Evolutionary conservation across 2,329 filamentous ascomycete species (phyloP).

Genomic region (Fusarium fujikuroi): DNA sequence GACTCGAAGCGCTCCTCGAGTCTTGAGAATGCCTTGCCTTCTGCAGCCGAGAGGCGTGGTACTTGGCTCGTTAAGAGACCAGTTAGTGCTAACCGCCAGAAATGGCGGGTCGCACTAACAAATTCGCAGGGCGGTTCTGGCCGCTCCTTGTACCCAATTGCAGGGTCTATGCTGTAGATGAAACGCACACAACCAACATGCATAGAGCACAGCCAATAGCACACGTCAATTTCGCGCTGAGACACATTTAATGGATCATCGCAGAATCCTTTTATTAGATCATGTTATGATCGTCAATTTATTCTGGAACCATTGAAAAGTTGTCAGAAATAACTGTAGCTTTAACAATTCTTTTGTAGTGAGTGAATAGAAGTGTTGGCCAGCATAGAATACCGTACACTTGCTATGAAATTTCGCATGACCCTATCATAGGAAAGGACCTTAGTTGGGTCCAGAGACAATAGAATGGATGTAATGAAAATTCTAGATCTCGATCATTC

Average conservation of each 20-base stretch:
- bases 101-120: background rate
- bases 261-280: background rate
- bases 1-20: background rate
- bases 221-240: background rate
- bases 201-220: background rate
- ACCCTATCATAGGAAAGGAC: background rate
- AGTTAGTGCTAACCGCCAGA: background rate
- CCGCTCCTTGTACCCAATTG: background rate
- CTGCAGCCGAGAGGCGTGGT: background rate
- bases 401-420: background rate
- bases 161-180: background rate
- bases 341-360: background rate
- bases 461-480: background rate
- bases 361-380: too few species aligned
- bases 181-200: background rate
- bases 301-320: too few species aligned
- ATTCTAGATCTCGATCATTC: too few species aligned
- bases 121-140: fast-evolving
- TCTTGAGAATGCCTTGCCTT: background rate
- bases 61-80: fast-evolving
- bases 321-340: background rate
- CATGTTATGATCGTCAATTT: background rate
- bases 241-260: background rate
- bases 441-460: fast-evolving
- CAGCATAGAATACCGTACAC: background rate